A percentile compares a stretch with the other conserved stretches of the same genome.
Evolutionary conservation across 805 yeast species (phyloP).

Genomic region (Wickerhamomyces subpelliculosus): DNA sequence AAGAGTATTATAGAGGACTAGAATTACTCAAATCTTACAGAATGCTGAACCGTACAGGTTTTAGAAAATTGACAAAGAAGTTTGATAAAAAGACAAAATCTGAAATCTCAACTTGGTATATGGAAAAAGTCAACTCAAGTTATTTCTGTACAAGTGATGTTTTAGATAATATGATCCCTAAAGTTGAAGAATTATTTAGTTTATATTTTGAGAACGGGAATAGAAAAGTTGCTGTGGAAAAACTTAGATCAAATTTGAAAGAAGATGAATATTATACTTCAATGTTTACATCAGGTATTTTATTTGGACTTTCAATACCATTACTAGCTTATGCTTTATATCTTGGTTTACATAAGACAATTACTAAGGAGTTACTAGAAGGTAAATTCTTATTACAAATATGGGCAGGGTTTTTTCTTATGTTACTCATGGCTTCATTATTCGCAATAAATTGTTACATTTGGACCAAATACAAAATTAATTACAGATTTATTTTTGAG

Average conservation of each 20-base stretch:
- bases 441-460: slow-evolving; percentile 64
- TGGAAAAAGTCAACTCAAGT: slow-evolving; percentile 50
- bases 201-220: slow-evolving; percentile 63
- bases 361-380: slow-evolving; percentile 40
- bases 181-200: slow-evolving; percentile 64
- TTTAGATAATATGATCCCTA: slow-evolving; percentile 53
- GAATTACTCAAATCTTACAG: slow-evolving; percentile 67
- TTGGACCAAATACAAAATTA: slow-evolving; percentile 72
- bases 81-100: slow-evolving; percentile 69
- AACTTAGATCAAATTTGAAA: slow-evolving; percentile 44
- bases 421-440: slow-evolving; percentile 51
- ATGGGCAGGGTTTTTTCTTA: slow-evolving; percentile 86
- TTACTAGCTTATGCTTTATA: slow-evolving; percentile 54
- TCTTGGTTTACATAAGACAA: slow-evolving; percentile 38
- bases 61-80: slow-evolving; percentile 84
- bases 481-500: slow-evolving; percentile 89
- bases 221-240: slow-evolving; percentile 61
- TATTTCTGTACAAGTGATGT: slow-evolving; percentile 58
- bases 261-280: slow-evolving; percentile 30
- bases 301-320: slow-evolving; percentile 66
- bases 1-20: slow-evolving; percentile 68
- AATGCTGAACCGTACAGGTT: slow-evolving; percentile 76
- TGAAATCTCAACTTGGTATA: slow-evolving; percentile 37
- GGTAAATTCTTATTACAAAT: slow-evolving; percentile 66
- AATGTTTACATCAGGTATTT: slow-evolving; percentile 58